These are phyloP conservation scores for Coemansia sp. DNA, from an alignment of 192 early-diverging fungal genomes.

Conservation along the genomic window DNA sequence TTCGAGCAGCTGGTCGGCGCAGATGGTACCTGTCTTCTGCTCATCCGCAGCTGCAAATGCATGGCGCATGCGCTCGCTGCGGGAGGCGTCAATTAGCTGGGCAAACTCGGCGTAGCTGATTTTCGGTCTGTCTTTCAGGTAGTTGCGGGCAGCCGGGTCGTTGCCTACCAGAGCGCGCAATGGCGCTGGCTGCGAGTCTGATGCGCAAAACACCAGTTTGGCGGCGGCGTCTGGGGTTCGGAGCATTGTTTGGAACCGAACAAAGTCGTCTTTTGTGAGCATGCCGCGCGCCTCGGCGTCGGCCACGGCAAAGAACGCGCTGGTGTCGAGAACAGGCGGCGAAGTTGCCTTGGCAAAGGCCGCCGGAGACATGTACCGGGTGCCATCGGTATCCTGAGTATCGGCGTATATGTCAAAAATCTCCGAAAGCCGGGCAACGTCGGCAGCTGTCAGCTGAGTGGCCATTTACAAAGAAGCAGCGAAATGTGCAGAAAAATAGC, in stretches of 20 bases:
- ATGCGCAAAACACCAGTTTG: conserved; percentile 47
- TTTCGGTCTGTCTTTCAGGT: conserved; percentile 22
- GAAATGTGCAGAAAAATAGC: neutral
- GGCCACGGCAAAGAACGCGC: conserved; percentile 54
- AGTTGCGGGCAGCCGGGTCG: conserved; percentile 20
- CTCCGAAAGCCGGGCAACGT: conserved; percentile 32
- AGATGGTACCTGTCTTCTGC: conserved; percentile 29
- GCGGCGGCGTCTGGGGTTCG: conserved; percentile 54
- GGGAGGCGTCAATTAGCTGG: conserved; percentile 38
- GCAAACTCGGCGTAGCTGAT: conserved; percentile 40
- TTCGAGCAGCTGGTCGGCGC: conserved; percentile 35
- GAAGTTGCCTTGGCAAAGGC: conserved; percentile 48
- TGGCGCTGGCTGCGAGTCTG: conserved; percentile 10
- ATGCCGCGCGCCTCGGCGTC: conserved; percentile 39
- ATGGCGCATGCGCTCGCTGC: conserved; percentile 36
- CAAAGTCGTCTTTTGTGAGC: conserved; percentile 54
- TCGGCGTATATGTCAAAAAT: conserved; percentile 50
- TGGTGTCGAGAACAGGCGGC: conserved; percentile 27
- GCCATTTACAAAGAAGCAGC: neutral
- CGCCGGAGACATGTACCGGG: conserved; percentile 40
- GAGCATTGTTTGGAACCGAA: conserved; percentile 54
- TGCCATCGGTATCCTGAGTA: conserved; percentile 26
- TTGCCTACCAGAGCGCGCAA: conserved; percentile 18
- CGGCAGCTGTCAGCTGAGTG: conserved; percentile 24
- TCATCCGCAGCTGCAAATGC: conserved; percentile 33